Base-by-base conservation (phyloP, 192 early-diverging fungal genomes). In the Linnemannia exigua region DNA sequence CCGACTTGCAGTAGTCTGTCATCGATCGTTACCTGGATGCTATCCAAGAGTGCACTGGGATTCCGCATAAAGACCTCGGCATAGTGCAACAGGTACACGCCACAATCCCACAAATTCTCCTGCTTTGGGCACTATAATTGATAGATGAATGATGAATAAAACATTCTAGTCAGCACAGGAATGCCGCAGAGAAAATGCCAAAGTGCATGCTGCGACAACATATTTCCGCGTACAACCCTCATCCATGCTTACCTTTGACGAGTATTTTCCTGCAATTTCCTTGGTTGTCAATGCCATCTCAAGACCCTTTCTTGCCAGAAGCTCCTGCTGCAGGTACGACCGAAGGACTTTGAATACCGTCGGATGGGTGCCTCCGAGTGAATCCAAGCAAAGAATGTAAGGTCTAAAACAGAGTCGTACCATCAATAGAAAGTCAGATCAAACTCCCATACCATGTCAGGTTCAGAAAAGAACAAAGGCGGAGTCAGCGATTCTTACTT, bases 101-200 rank as follows among this genome's bases (percentile, higher is more conserved):
- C 97, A 79, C 97, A 98, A 88, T 98, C 97, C 73, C 93, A 96
- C 70, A 92, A 78, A 77, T 98, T 98, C 70, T 88, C 82, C 67
- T 98, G 97, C 35, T 85, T 76, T 22, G 96, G 95, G 36, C 94
- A 92, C 87, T 94, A 76, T 0, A 63, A 15, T 15, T 2, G 28
- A 31, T 6, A 5, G 16, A 50, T 52, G 25, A 66, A 47, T 35
- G 70, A 7, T 25, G 12, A 20, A 11, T 7, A 33, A 46, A 67
- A 5, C 41, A 44, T 44, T 44, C 3, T 44, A 9, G 41, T 44
- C 41, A 44, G 41, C 41, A 9, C 6, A 61, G 3, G 31, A 52
- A 14, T 20, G 35, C 17, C 22, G 16, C 15, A 16, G 17, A 74
- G 70, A 8, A 35, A 11, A 38, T 37, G 15, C 0, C 63, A 25